phyloP scores from a whole-genome alignment of 306 rosid genomes.

The Medicago truncatula region MtrunA17r5.0-ANR NC_053045.1:3899001-3899500 shows the following conservation, averaged over 20 bases:
- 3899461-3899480: neutral
- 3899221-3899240: neutral
- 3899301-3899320: slow-evolving; percentile 15
- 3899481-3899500: neutral
- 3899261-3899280: slow-evolving; percentile 30
- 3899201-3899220: neutral
- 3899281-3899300: slow-evolving; percentile 37
- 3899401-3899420: slow-evolving; percentile 7
- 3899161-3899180: neutral
- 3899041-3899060: no score
- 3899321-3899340: slow-evolving; percentile 38
- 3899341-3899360: slow-evolving; percentile 20
- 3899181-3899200: neutral
- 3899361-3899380: slow-evolving; percentile 25
- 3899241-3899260: slow-evolving; percentile 13
- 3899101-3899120: neutral
- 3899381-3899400: neutral
- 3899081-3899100: neutral
- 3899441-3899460: neutral
- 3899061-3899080: no score
- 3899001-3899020: no score
- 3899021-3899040: no score
- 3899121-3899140: neutral
- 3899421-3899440: slow-evolving; percentile 5
- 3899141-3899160: neutral